These are phyloP conservation scores for Colletotrichum cordylinicola DNA, from an alignment of 2,329 filamentous ascomycete species.

Conservation along the genomic window DNA sequence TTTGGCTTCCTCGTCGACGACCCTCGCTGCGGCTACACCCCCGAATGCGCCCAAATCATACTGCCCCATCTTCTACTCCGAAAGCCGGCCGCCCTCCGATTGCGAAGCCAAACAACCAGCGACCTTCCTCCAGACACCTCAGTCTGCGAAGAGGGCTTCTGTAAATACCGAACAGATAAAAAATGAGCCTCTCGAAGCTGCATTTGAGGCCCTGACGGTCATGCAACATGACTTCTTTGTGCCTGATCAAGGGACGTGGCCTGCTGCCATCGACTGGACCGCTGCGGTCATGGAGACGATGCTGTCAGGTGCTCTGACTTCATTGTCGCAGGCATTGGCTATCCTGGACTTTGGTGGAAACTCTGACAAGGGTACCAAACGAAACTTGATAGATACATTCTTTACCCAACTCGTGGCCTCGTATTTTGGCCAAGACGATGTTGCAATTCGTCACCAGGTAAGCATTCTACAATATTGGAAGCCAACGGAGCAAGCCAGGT, in stretches of 20 bases:
- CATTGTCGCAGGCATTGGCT: conserved; percentile 68
- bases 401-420: conserved; percentile 79
- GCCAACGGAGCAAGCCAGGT: background rate
- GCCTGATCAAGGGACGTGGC: conserved; percentile 82
- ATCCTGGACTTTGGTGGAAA: conserved; percentile 37
- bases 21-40: background rate
- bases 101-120: conserved; percentile 13
- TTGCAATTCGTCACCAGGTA: conserved; percentile 69
- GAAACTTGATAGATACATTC: conserved; percentile 84
- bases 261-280: conserved; percentile 90
- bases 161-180: conserved; percentile 8
- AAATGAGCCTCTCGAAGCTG: conserved; percentile 45
- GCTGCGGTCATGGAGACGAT: conserved; percentile 84
- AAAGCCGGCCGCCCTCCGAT: conserved; percentile 5
- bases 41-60: conserved; percentile 5
- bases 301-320: conserved; percentile 73
- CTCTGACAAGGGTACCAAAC: conserved; percentile 57
- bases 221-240: conserved; percentile 83
- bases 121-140: conserved; percentile 3
- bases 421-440: conserved; percentile 86
- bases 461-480: background rate
- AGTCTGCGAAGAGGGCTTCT: background rate
- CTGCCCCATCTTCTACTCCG: conserved; percentile 23
- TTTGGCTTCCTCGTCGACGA: background rate
- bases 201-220: conserved; percentile 70